A percentile compares a stretch with the other conserved stretches of the same genome.
These are phyloP conservation scores for Wickerhamomyces alni DNA, from an alignment of 805 yeast species.

Conservation along the genomic window DNA sequence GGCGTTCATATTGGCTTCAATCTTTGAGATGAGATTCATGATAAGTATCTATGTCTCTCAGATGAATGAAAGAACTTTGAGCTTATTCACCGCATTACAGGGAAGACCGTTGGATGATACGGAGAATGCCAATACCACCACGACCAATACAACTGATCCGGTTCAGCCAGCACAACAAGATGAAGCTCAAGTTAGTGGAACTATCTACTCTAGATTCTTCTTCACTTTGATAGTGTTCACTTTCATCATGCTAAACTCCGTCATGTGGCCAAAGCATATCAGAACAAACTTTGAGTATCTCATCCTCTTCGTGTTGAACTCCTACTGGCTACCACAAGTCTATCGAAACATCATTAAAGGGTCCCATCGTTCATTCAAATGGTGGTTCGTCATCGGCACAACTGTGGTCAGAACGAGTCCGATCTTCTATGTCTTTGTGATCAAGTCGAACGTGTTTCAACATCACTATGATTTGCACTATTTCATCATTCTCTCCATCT, in stretches of 20 bases:
- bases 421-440: conserved; percentile 51
- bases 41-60: conserved; percentile 64
- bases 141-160: conserved; percentile 3
- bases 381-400: conserved; percentile 73
- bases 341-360: conserved; percentile 71
- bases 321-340: conserved; percentile 88
- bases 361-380: conserved; percentile 55
- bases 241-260: conserved; percentile 49
- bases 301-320: conserved; percentile 46
- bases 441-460: conserved; percentile 53
- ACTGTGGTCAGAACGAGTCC: conserved; percentile 61
- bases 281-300: conserved; percentile 54
- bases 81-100: conserved; percentile 58
- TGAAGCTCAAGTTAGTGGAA: conserved; percentile 51
- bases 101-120: conserved; percentile 46
- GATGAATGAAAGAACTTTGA: conserved; percentile 61
- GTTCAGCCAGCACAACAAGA: conserved; percentile 28
- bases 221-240: conserved; percentile 47
- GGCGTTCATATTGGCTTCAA: conserved; percentile 60
- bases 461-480: conserved; percentile 58
- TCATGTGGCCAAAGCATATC: conserved; percentile 55
- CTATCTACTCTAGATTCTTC: conserved; percentile 52
- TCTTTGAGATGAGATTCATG: conserved; percentile 73
- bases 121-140: conserved; percentile 1
- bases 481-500: conserved; percentile 39